Percentiles rank a stretch among this genome's conserved stretches.
These are phyloP conservation scores for Nannizziopsis barbatae DNA, from an alignment of 2,329 filamentous ascomycete genomes.

Conservation along the genomic window DNA sequence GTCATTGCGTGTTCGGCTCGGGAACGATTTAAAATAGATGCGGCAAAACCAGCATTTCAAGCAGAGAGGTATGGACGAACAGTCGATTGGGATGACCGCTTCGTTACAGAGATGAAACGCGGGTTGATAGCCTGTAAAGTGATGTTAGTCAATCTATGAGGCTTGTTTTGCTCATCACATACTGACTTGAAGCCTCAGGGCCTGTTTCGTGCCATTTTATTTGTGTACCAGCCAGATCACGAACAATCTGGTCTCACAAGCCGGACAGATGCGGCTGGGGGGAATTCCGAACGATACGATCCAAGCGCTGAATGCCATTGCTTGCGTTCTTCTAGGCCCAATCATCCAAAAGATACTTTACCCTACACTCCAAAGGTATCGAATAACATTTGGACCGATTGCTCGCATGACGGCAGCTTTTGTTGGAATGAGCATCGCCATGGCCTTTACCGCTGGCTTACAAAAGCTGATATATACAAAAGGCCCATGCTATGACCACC, in stretches of 20 bases:
- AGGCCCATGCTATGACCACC: constrained; percentile 9
- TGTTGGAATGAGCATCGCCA: constrained; percentile 40
- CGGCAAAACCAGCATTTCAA: constrained; percentile 36
- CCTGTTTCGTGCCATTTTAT: constrained; percentile 32
- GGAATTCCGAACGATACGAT: constrained; percentile 51
- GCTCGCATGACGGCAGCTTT: constrained; percentile 47
- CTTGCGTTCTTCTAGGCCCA: constrained; percentile 47
- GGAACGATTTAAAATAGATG: constrained; percentile 12
- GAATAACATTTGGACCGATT: constrained; percentile 49
- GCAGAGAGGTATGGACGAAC: constrained; percentile 50
- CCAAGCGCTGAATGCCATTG: constrained; percentile 48
- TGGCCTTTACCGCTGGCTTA: constrained; percentile 46
- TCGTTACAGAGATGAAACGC: constrained; percentile 14
- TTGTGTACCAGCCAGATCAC: constrained; percentile 29
- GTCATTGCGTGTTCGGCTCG: constrained; percentile 8
- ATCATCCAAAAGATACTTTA: constrained; percentile 42
- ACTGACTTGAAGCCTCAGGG: constrained; percentile 6
- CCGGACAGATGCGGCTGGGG: constrained; percentile 46
- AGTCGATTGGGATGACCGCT: constrained; percentile 13
- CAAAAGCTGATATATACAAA: constrained; percentile 47
- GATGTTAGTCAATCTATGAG: constrained; percentile 9
- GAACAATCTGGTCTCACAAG: constrained; percentile 32
- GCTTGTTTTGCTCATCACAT: neutral
- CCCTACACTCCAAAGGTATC: constrained; percentile 41
- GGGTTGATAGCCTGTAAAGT: constrained; percentile 13